Evolutionary conservation across 2,329 filamentous ascomycete species (phyloP).

Genomic region (Apiospora phragmitis): DNA sequence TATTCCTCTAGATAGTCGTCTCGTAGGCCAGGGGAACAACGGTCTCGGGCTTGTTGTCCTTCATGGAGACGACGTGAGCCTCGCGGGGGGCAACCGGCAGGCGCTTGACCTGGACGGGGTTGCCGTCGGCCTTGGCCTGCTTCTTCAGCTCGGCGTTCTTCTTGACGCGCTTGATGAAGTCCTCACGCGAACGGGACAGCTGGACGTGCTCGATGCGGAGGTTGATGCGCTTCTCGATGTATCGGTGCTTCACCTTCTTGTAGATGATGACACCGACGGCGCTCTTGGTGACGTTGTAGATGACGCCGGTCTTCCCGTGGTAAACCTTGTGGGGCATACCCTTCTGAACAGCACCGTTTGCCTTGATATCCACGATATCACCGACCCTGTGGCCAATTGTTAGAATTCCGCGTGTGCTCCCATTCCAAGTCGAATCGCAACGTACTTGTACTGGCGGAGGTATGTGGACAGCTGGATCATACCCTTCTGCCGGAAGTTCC

Average conservation of each 20-base stretch:
- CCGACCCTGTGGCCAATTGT: conserved; percentile 69
- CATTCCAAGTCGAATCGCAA: conserved; percentile 2
- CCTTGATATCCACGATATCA: conserved; percentile 98
- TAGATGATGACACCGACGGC: conserved; percentile 98
- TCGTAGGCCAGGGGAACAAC: conserved; percentile 93
- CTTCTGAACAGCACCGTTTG: conserved; percentile 98
- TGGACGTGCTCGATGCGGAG: conserved; percentile 96
- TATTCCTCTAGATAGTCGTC: conserved; percentile 79
- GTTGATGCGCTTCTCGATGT: conserved; percentile 99
- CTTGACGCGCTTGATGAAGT: conserved; percentile 97
- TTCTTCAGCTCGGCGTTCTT: conserved; percentile 89
- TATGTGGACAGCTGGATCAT: conserved; percentile 93
- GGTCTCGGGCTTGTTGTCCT: conserved; percentile 87
- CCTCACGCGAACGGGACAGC: conserved; percentile 92
- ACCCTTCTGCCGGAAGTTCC: conserved; percentile 93
- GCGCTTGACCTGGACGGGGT: conserved; percentile 90
- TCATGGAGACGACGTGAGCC: conserved; percentile 75
- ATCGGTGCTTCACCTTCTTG: conserved; percentile 99
- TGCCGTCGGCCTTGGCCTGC: conserved; percentile 88
- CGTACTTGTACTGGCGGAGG: conserved; percentile 87
- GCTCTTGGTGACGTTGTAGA: conserved; percentile 99
- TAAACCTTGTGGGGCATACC: conserved; percentile 99
- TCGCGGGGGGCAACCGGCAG: conserved; percentile 78
- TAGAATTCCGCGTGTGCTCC: conserved; percentile 14
- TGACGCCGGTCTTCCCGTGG: conserved; percentile 97